Percentiles rank a stretch among this genome's conserved stretches.
These are phyloP conservation scores for Hypoxylon sp. DNA, from an alignment of 2,329 filamentous ascomycete genomes.

Conservation along the genomic window DNA sequence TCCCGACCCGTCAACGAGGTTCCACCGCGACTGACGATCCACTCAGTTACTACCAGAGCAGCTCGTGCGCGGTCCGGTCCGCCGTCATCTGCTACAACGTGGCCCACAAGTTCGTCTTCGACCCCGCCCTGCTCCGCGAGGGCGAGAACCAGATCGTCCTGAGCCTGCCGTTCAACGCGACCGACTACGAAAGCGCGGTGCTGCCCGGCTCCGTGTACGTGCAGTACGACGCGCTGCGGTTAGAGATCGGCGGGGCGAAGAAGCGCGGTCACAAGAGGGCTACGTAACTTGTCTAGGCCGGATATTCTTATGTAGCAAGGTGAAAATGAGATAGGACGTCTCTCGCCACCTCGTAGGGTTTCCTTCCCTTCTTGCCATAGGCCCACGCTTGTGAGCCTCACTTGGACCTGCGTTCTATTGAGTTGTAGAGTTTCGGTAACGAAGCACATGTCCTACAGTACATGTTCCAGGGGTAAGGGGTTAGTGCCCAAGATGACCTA, in stretches of 20 bases:
- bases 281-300: slow-evolving; percentile 18
- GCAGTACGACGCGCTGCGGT: slow-evolving; percentile 69
- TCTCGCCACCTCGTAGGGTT: background rate
- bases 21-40: slow-evolving; percentile 11
- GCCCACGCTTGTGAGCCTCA: background rate
- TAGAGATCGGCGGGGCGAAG: slow-evolving; percentile 55
- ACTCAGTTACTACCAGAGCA: slow-evolving; percentile 58
- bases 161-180: slow-evolving; percentile 66
- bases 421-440: background rate
- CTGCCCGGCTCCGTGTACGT: slow-evolving; percentile 65
- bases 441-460: background rate
- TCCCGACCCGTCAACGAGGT: background rate
- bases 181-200: slow-evolving; percentile 64
- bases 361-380: background rate
- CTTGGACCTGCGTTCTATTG: background rate
- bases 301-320: background rate
- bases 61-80: slow-evolving; percentile 67
- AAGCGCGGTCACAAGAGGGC: slow-evolving; percentile 14
- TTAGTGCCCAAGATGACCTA: background rate
- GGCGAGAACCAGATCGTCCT: slow-evolving; percentile 64
- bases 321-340: slow-evolving; percentile 8
- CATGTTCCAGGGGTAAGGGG: background rate
- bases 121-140: slow-evolving; percentile 55
- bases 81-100: slow-evolving; percentile 69
- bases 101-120: slow-evolving; percentile 66